Evolutionary conservation across 2,329 filamentous ascomycete genomes (phyloP).

Genomic region (Leptoxyphium fumago): DNA sequence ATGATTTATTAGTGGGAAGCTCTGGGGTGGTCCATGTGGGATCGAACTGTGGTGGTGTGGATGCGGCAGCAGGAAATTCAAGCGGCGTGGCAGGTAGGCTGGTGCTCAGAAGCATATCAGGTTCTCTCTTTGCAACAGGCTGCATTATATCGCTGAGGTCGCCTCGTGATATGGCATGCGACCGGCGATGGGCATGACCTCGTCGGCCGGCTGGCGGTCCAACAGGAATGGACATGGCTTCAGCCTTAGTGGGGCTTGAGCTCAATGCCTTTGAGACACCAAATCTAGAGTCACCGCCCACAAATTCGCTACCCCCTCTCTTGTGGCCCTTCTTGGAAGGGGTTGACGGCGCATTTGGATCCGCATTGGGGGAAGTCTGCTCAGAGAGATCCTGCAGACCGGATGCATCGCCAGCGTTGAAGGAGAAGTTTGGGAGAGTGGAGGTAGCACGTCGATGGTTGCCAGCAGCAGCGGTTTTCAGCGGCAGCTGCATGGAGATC

Average conservation of each 20-base stretch:
- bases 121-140: conserved; percentile 5
- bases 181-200: conserved; percentile 68
- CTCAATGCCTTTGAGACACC: conserved; percentile 45
- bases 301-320: conserved; percentile 73
- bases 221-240: conserved; percentile 35
- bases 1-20: not conserved
- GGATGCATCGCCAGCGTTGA: conserved; percentile 30
- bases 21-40: not conserved
- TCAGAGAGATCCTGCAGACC: conserved; percentile 15
- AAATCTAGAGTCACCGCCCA: conserved; percentile 50
- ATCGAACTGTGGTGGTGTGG: not conserved
- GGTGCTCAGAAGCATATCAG: conserved; percentile 8
- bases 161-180: conserved; percentile 66
- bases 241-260: conserved; percentile 54
- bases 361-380: conserved; percentile 20
- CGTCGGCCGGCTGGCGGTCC: conserved; percentile 25
- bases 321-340: conserved; percentile 50
- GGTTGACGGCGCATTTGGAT: conserved; percentile 19
- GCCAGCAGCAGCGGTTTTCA: conserved; percentile 18
- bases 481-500: conserved; percentile 21
- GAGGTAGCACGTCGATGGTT: conserved; percentile 28
- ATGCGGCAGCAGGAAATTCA: conserved; percentile 7
- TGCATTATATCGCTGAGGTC: conserved; percentile 56
- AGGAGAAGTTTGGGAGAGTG: conserved; percentile 33
- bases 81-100: conserved; percentile 21